phyloP scores from a whole-genome alignment of 2,329 filamentous ascomycete species.

The Colletotrichum lentis region DNA sequence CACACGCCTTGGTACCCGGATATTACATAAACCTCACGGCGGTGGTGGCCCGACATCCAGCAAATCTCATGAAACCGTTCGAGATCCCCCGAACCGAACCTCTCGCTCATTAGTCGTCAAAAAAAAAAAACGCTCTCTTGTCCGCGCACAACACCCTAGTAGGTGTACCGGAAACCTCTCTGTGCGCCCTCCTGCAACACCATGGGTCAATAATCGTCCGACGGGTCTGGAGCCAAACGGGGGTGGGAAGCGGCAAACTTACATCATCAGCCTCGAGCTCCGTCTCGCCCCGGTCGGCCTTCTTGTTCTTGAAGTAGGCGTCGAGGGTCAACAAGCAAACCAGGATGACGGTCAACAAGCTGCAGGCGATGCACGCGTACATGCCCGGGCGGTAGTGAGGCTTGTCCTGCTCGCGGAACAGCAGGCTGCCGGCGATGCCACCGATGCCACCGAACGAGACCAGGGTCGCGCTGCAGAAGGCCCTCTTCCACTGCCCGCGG shows the following conservation, averaged over 20 bases:
- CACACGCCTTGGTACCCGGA: constrained; percentile 2
- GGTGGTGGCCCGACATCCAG: background rate
- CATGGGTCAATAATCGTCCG: constrained; percentile 12
- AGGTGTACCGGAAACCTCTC: constrained; percentile 49
- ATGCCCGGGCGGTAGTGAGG: constrained; percentile 64
- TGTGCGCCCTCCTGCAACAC: constrained; percentile 37
- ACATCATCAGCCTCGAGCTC: constrained; percentile 61
- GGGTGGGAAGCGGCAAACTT: constrained; percentile 43
- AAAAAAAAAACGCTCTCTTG: background rate
- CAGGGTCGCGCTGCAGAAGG: constrained; percentile 77
- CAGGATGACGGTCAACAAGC: constrained; percentile 56
- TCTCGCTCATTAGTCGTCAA: constrained; percentile 18
- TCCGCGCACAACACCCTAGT: constrained; percentile 36
- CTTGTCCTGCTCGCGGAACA: constrained; percentile 70
- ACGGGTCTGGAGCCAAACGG: too few relatives aligned
- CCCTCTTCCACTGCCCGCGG: constrained; percentile 87
- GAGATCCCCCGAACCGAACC: background rate
- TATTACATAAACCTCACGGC: constrained; percentile 9
- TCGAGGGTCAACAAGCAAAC: constrained; percentile 53
- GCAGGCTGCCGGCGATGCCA: constrained; percentile 77
- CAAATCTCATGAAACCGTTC: background rate
- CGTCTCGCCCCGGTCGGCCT: constrained; percentile 63
- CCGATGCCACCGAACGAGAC: constrained; percentile 81
- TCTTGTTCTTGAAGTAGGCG: constrained; percentile 56
- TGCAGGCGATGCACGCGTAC: constrained; percentile 63